These are phyloP conservation scores for Globisporangium barbulae DNA, from an alignment of 352 stramenopile species.

Conservation along the genomic window DNA sequence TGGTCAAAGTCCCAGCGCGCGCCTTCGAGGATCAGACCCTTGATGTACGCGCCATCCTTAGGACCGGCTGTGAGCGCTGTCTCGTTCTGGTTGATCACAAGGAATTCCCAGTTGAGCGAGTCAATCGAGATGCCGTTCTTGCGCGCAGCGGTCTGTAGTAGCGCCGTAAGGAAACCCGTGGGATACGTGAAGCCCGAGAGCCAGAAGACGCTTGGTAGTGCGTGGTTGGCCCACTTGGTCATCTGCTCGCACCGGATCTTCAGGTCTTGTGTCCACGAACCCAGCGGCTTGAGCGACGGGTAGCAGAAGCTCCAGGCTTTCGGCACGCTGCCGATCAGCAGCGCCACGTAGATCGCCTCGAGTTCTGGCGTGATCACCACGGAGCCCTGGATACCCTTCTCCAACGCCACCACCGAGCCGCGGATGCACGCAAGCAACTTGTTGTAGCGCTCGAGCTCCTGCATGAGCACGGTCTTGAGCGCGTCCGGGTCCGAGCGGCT, in stretches of 20 bases:
- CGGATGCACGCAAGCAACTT: constrained; percentile 81
- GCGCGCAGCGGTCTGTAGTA: constrained; percentile 93
- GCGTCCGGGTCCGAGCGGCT: constrained; percentile 85
- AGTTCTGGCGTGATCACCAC: constrained; percentile 95
- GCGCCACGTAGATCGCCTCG: constrained; percentile 90
- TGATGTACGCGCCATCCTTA: constrained; percentile 91
- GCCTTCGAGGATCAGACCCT: constrained; percentile 91
- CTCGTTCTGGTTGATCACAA: constrained; percentile 88
- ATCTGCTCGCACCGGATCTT: constrained; percentile 90
- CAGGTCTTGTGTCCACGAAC: constrained; percentile 91
- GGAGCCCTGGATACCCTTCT: constrained; percentile 91
- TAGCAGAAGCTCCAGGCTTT: constrained; percentile 93
- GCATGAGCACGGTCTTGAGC: constrained; percentile 93
- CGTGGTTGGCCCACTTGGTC: constrained; percentile 82
- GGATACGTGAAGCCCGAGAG: constrained; percentile 96
- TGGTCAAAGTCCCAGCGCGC: constrained; percentile 91
- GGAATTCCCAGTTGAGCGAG: constrained; percentile 94
- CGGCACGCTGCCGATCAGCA: constrained; percentile 88
- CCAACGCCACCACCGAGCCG: constrained; percentile 74
- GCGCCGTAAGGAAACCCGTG: constrained; percentile 94
- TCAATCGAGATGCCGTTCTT: constrained; percentile 96
- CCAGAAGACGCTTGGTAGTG: constrained; percentile 91
- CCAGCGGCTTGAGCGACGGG: constrained; percentile 92
- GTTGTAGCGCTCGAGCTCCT: constrained; percentile 95
- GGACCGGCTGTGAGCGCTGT: constrained; percentile 73